Conservation (phyloP, 139 green algal genomes). For the Desmodesmus armatus region DNA sequence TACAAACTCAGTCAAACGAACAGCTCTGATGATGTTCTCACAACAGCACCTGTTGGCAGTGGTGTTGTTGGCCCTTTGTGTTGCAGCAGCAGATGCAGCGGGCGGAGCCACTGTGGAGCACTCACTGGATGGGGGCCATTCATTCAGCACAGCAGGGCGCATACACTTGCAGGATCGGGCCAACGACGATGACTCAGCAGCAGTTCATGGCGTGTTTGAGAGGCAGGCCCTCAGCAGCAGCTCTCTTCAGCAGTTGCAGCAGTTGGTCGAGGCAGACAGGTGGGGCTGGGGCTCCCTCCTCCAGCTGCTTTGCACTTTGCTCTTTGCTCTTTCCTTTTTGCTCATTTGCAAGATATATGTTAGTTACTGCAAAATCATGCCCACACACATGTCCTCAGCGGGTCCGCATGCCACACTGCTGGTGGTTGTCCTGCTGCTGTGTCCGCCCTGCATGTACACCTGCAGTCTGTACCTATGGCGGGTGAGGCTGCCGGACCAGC, state of each 20-base stretch:
- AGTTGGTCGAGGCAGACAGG: slow-evolving; percentile 30
- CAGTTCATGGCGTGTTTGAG: slow-evolving; percentile 1
- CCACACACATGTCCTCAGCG: no score
- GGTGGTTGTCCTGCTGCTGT: neutral
- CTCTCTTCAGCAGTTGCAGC: neutral
- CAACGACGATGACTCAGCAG: neutral
- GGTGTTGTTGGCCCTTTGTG: neutral
- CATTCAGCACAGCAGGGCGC: neutral
- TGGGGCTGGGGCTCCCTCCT: neutral
- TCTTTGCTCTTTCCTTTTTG: no score
- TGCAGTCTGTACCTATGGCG: slow-evolving; percentile 39
- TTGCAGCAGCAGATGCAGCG: neutral
- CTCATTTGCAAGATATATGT: neutral
- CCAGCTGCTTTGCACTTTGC: neutral
- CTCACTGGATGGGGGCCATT: slow-evolving; percentile 13
- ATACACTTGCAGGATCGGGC: neutral
- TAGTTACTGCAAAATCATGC: neutral
- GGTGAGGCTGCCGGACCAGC: neutral
- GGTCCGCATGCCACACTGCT: no score
- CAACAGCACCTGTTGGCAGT: neutral
- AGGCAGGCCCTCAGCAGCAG: neutral
- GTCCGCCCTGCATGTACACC: neutral
- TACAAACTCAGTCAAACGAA: neutral
- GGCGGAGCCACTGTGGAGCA: slow-evolving; percentile 27
- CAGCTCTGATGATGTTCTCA: neutral